phyloP scores from a whole-genome alignment of 1,284 basidiomycete genomes.

The Mycena citricolor region DNA sequence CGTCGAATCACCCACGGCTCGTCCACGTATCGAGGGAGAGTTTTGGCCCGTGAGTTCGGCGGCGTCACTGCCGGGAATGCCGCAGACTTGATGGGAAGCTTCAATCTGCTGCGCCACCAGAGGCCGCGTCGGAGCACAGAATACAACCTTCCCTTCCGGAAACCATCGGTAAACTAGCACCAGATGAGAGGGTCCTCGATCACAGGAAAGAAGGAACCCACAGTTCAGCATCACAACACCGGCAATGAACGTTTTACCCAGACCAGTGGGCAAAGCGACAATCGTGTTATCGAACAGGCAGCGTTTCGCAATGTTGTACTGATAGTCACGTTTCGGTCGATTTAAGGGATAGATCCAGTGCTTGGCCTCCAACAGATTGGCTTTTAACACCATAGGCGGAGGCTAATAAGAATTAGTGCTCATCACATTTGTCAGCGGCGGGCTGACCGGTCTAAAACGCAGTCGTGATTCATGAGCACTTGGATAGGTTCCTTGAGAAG shows the following conservation, averaged over 20 bases:
- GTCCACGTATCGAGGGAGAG: slow-evolving; percentile 47
- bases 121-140: slow-evolving; percentile 95
- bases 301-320: slow-evolving; percentile 89
- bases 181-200: neutral
- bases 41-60: slow-evolving; percentile 85
- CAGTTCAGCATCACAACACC: slow-evolving; percentile 96
- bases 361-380: slow-evolving; percentile 76
- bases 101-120: slow-evolving; percentile 94
- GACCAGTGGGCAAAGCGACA: slow-evolving; percentile 92
- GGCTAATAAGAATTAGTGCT: slow-evolving; percentile 41
- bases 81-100: slow-evolving; percentile 92
- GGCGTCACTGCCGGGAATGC: slow-evolving; percentile 87
- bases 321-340: slow-evolving; percentile 87
- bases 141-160: slow-evolving; percentile 90
- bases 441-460: slow-evolving; percentile 35
- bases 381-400: slow-evolving; percentile 73
- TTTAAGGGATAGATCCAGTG: slow-evolving; percentile 96
- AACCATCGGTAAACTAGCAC: slow-evolving; percentile 87
- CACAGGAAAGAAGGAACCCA: slow-evolving; percentile 32
- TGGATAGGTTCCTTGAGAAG: no score
- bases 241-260: slow-evolving; percentile 98
- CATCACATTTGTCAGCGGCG: slow-evolving; percentile 4
- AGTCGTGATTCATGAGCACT: no score
- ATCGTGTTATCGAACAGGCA: slow-evolving; percentile 93
- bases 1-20: slow-evolving; percentile 55